Conservation (phyloP, 257 asterid genomes). For the Nicotiana obtusifolia region DNA sequence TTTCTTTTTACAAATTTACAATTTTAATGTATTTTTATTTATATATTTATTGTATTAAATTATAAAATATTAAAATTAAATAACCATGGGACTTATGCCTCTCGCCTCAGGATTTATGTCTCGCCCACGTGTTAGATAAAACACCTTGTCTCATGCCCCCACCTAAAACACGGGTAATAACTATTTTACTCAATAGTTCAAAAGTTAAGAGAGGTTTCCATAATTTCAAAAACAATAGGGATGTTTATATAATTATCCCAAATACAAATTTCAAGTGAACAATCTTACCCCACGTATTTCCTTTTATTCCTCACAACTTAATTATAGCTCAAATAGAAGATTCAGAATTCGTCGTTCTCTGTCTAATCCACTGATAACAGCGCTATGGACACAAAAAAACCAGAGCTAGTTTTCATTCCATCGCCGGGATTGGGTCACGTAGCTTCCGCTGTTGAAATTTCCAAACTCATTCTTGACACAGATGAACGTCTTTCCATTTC, state of each 20-base stretch:
- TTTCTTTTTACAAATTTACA: no score
- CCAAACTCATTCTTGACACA: constrained; percentile 6
- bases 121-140: no score
- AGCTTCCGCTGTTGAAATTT: constrained; percentile 15
- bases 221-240: neutral
- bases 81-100: no score
- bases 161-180: no score
- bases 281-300: neutral
- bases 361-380: neutral
- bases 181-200: neutral
- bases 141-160: no score
- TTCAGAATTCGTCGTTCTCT: neutral
- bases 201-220: neutral
- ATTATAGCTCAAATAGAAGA: neutral
- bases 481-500: constrained; percentile 11
- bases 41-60: no score
- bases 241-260: neutral
- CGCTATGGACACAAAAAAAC: constrained; percentile 4
- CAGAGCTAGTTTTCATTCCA: constrained; percentile 25
- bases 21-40: no score
- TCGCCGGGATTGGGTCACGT: constrained; percentile 28
- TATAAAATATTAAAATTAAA: no score
- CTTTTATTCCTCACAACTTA: neutral
- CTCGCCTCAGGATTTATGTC: no score
- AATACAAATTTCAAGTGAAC: neutral